A percentile compares a stretch with the other conserved stretches of the same genome.
phyloP scores from a whole-genome alignment of 148 eudicot genomes.

The Hydrangea macrophylla region DNA sequence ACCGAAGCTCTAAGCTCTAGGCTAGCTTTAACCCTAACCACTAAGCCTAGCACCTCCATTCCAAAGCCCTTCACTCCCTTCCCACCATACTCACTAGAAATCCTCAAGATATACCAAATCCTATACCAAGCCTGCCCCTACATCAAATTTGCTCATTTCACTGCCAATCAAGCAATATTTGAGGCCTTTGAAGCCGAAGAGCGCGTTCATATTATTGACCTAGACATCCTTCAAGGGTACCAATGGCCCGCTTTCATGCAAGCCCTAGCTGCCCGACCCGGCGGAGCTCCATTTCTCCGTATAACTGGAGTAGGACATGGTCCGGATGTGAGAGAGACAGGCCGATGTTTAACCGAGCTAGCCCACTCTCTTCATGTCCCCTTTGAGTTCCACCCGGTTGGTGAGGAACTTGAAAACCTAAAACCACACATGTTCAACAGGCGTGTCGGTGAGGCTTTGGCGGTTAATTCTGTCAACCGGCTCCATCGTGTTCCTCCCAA shows the following conservation, averaged over 20 bases:
- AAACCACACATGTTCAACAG: conserved; percentile 42
- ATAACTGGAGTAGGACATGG: conserved; percentile 33
- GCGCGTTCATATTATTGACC: conserved; percentile 41
- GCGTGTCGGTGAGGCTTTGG: conserved; percentile 37
- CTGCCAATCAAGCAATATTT: conserved; percentile 40
- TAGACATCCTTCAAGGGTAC: conserved; percentile 41
- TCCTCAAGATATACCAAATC: conserved; percentile 38
- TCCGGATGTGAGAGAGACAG: conserved; percentile 36
- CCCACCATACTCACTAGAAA: conserved; percentile 37
- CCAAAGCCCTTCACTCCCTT: conserved; percentile 38
- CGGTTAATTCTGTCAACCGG: conserved; percentile 32
- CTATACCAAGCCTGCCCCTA: conserved; percentile 49
- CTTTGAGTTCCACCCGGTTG: conserved; percentile 36
- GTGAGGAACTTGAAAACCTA: conserved; percentile 36
- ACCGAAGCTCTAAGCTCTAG: conserved; percentile 41
- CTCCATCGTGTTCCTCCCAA: conserved; percentile 30
- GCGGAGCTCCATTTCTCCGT: conserved; percentile 34
- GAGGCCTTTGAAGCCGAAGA: conserved; percentile 40
- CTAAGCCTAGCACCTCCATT: conserved; percentile 24
- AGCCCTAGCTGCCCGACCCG: conserved; percentile 37
- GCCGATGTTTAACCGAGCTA: conserved; percentile 33
- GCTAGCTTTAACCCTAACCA: conserved; percentile 37
- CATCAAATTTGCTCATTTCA: conserved; percentile 43
- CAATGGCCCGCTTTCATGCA: conserved; percentile 52
- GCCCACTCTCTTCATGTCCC: conserved; percentile 40